phyloP scores from a whole-genome alignment of 495 filamentous ascomycete genomes.

The Parachaetomium inaequale region DNA sequence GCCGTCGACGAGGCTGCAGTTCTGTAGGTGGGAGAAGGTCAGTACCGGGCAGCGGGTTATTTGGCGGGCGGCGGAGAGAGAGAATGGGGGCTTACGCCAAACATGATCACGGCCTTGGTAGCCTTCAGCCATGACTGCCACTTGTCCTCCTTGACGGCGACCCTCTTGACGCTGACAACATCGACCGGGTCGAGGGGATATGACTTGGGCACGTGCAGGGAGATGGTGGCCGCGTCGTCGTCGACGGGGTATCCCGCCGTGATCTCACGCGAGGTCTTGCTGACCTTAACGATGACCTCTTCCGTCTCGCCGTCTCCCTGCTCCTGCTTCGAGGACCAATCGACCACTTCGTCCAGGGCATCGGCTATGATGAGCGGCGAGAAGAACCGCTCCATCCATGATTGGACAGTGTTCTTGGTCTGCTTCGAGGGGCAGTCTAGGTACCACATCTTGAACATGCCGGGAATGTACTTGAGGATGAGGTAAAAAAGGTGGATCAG shows the following conservation, averaged over 20 bases:
- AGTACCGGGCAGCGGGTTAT: not conserved
- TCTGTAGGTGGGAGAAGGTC: slow-evolving; percentile 39
- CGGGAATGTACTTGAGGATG: slow-evolving; percentile 67
- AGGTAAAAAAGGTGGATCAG: slow-evolving; percentile 84
- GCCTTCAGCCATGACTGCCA: slow-evolving; percentile 82
- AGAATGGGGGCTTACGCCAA: slow-evolving; percentile 53
- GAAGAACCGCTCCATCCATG: slow-evolving; percentile 80
- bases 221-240: slow-evolving; percentile 74
- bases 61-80: no score
- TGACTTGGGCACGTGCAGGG: slow-evolving; percentile 68
- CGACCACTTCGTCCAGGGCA: slow-evolving; percentile 62
- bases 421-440: slow-evolving; percentile 70
- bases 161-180: slow-evolving; percentile 74
- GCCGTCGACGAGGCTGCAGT: slow-evolving; percentile 79
- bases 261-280: slow-evolving; percentile 64
- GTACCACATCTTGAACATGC: slow-evolving; percentile 84
- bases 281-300: slow-evolving; percentile 68
- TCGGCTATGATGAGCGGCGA: slow-evolving; percentile 76
- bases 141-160: slow-evolving; percentile 81
- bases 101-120: slow-evolving; percentile 89
- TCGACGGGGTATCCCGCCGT: slow-evolving; percentile 81
- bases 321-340: slow-evolving; percentile 63
- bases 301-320: slow-evolving; percentile 60
- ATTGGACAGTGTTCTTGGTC: slow-evolving; percentile 68
- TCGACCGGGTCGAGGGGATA: slow-evolving; percentile 77